Base-by-base conservation (phyloP, 176 grass and related monocot genomes). In the Oryza longistaminata region DNA sequence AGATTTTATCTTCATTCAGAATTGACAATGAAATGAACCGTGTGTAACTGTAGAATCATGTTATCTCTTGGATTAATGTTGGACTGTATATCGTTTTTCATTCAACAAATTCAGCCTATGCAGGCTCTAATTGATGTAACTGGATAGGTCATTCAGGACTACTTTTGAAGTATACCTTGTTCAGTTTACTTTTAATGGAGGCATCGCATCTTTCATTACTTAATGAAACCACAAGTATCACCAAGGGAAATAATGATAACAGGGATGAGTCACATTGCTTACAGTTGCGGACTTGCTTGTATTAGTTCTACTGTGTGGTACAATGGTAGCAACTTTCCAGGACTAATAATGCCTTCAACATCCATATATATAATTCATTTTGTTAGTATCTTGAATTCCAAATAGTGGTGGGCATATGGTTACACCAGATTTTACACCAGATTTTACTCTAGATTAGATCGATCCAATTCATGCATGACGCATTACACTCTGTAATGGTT, bases 21-120 rank as follows among this genome's bases (percentile, higher is more conserved):
- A 61, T 21, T 61, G 55, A 9, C 19, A 12, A 61, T 61, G 55
- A 61, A 22, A 61, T 61, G 9, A 22, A 61, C 21, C 65, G 46
- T 25, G 11, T 19, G 13, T 48, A 75, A 26, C 25, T 13, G 5
- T 25, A 62, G 34, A 11, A 72, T 13, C 68, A 27, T 71, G 9
- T 58, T 81, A 5, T 76, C 79, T 58, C 21, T 27, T 71, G 65
- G 65, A 33, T 69, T 12, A 71, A 35, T 71, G 68, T 13, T 42
- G 22, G 9, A 19, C 15, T 29, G 50, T 71, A 46, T 5, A 35
- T 29, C 29, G 13, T 34, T 6, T 46, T 72, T 5, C 53, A 19
- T 13, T 50, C 0, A 1, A 66, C 60, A 35, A 37, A 66, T 75
- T 83, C 9, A 50, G 34, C 21, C 1, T 60, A 2, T 27, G 34